Conservation (phyloP, 352 stramenopile genomes). For the Pythium rishiriense region DNA sequence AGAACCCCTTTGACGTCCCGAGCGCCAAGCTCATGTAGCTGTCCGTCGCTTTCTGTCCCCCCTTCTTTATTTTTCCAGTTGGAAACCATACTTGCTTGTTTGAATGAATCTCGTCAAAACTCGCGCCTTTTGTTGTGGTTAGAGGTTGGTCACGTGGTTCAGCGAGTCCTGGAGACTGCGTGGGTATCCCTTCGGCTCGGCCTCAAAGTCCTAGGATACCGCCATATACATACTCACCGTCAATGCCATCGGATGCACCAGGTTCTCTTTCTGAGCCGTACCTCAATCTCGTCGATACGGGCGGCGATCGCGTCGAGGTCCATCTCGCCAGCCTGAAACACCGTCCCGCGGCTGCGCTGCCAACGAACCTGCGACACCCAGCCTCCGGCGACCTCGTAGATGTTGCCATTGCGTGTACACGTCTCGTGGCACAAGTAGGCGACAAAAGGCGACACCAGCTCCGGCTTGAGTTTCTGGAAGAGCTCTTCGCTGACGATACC, state of each 20-base stretch:
- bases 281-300: conserved; percentile 62
- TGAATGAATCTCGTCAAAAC: neutral
- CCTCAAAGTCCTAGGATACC: conserved; percentile 50
- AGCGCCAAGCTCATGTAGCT: conserved; percentile 77
- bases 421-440: conserved; percentile 84
- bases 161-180: conserved; percentile 65
- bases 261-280: conserved; percentile 15
- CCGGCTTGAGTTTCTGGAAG: conserved; percentile 65
- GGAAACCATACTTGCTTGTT: conserved; percentile 1
- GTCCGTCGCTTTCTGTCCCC: conserved; percentile 31
- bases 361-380: conserved; percentile 80
- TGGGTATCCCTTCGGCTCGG: conserved; percentile 54
- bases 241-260: no score
- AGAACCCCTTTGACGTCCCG: conserved; percentile 61
- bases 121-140: neutral
- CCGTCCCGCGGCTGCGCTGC: conserved; percentile 64
- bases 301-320: conserved; percentile 48
- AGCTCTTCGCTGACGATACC: conserved; percentile 68
- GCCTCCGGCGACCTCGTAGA: conserved; percentile 83
- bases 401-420: conserved; percentile 63
- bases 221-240: neutral
- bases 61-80: neutral
- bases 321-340: conserved; percentile 51
- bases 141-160: conserved; percentile 32
- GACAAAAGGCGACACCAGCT: conserved; percentile 82